These are phyloP conservation scores for Pseudocercospora cruenta DNA, from an alignment of 2,329 filamentous ascomycete genomes.

Conservation along the genomic window DNA sequence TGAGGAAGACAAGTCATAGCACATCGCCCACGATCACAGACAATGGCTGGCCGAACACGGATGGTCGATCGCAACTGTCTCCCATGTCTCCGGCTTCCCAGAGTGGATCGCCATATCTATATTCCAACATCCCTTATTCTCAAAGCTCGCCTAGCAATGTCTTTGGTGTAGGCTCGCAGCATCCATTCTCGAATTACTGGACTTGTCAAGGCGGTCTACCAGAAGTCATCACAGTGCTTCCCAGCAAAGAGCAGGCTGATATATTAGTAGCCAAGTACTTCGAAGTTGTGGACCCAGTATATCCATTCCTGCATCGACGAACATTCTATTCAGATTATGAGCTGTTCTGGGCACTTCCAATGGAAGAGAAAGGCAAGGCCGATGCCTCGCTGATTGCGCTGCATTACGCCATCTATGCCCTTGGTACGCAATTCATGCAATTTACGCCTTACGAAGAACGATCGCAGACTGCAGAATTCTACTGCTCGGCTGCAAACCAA, in stretches of 20 bases:
- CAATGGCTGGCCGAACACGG: constrained; percentile 35
- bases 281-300: constrained; percentile 73
- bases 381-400: constrained; percentile 73
- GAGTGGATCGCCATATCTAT: constrained; percentile 52
- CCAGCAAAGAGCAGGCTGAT: constrained; percentile 75
- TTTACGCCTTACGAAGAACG: constrained; percentile 61
- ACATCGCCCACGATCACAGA: constrained; percentile 32
- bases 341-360: constrained; percentile 69
- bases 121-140: constrained; percentile 75
- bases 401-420: constrained; percentile 75
- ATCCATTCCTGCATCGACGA: constrained; percentile 76
- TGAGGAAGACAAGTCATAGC: constrained; percentile 33
- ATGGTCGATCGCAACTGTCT: constrained; percentile 27
- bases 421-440: constrained; percentile 77
- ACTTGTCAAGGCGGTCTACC: constrained; percentile 74
- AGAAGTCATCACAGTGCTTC: constrained; percentile 75
- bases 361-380: constrained; percentile 59
- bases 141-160: constrained; percentile 71
- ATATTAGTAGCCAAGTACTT: constrained; percentile 63
- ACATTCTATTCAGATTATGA: constrained; percentile 79
- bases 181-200: constrained; percentile 85
- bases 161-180: constrained; percentile 78
- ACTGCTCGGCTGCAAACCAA: constrained; percentile 76
- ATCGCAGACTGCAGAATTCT: constrained; percentile 79
- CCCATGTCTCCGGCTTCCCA: constrained; percentile 16